These are phyloP conservation scores for Shiraia bambusicola DNA, from an alignment of 2,329 filamentous ascomycete genomes.

Conservation along the genomic window DNA sequence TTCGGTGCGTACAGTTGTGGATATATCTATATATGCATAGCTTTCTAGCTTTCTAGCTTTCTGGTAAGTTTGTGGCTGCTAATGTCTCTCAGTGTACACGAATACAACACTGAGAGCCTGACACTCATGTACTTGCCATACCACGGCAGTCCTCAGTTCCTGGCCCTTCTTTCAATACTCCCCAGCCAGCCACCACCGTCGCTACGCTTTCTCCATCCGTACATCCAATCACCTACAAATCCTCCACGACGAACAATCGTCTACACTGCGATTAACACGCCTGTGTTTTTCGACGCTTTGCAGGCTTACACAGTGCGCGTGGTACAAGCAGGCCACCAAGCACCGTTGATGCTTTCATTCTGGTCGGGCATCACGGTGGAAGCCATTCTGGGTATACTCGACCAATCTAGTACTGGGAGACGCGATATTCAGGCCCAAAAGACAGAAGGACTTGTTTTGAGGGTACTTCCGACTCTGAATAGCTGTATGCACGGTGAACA, in stretches of 20 bases:
- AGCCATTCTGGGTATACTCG: slow-evolving; percentile 78
- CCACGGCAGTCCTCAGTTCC: slow-evolving; percentile 81
- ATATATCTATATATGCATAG: slow-evolving; percentile 25
- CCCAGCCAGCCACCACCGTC: slow-evolving; percentile 71
- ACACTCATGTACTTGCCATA: slow-evolving; percentile 90
- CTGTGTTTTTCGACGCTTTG: slow-evolving; percentile 71
- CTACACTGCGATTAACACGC: slow-evolving; percentile 77
- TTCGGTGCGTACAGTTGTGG: slow-evolving; percentile 69
- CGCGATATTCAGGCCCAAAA: slow-evolving; percentile 75
- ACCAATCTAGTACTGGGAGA: slow-evolving; percentile 73
- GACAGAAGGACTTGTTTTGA: slow-evolving; percentile 74
- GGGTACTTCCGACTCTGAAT: slow-evolving; percentile 68
- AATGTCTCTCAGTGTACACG: slow-evolving; percentile 68
- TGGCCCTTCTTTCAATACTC: slow-evolving; percentile 82
- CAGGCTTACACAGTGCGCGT: slow-evolving; percentile 78
- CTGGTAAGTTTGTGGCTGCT: background rate
- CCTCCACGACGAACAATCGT: slow-evolving; percentile 81
- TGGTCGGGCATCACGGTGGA: slow-evolving; percentile 90
- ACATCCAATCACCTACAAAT: slow-evolving; percentile 72
- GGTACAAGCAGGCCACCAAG: slow-evolving; percentile 70
- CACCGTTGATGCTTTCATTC: slow-evolving; percentile 78
- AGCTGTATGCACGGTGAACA: slow-evolving; percentile 75
- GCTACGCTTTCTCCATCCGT: slow-evolving; percentile 83
- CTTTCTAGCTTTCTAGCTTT: background rate
- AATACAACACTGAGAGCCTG: slow-evolving; percentile 78